A percentile compares a stretch with the other conserved stretches of the same genome.
Evolutionary conservation across 2,329 filamentous ascomycete species (phyloP).

Genomic region (Xylariomycetidae sp.): DNA sequence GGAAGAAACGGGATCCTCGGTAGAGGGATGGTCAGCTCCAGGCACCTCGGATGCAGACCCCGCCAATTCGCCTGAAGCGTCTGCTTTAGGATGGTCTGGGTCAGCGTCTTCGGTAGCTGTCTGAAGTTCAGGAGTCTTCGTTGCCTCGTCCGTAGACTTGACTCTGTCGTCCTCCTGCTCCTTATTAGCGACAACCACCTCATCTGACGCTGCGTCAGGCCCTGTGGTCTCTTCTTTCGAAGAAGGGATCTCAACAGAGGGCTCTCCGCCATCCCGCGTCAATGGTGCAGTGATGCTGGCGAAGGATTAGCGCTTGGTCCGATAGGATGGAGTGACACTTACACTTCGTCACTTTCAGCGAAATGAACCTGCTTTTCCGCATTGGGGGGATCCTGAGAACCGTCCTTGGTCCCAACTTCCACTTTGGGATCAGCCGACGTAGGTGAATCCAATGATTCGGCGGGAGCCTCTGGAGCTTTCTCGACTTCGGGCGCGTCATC

Average conservation of each 20-base stretch:
- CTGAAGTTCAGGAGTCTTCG: too few relatives aligned
- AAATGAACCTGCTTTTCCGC: background rate
- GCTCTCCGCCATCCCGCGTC: background rate
- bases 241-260: background rate
- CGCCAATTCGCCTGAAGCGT: too few relatives aligned
- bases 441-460: too few relatives aligned
- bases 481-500: background rate
- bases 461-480: background rate
- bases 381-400: background rate
- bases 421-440: too few relatives aligned
- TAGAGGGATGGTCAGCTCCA: too few relatives aligned
- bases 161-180: too few relatives aligned
- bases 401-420: background rate
- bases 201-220: conserved; percentile 6
- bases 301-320: background rate
- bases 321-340: background rate
- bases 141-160: too few relatives aligned
- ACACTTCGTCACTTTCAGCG: background rate
- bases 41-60: too few relatives aligned
- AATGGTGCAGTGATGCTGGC: background rate
- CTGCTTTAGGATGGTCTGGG: too few relatives aligned
- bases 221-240: background rate
- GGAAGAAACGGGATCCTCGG: too few relatives aligned
- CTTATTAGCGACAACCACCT: too few relatives aligned
- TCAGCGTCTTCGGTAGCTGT: too few relatives aligned